phyloP scores from a whole-genome alignment of 345 rosid species.

The Mangifera indica region DNA sequence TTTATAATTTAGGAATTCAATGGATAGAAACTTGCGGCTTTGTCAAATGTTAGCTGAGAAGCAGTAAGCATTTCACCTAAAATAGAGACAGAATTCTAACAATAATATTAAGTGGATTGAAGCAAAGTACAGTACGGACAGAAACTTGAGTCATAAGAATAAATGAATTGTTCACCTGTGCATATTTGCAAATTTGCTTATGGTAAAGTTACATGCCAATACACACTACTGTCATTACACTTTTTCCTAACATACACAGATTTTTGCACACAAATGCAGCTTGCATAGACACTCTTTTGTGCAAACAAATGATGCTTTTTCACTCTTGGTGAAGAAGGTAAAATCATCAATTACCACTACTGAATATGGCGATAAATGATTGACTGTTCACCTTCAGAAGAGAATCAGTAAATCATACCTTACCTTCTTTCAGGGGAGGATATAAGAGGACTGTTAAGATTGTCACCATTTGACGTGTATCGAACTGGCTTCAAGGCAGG shows the following conservation, averaged over 20 bases:
- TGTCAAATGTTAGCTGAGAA: too few relatives aligned
- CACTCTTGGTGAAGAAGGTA: not conserved
- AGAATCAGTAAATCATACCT: conserved; percentile 24
- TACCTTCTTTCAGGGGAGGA: conserved; percentile 42
- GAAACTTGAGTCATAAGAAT: too few relatives aligned
- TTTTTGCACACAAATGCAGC: not conserved
- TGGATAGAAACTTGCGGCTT: too few relatives aligned
- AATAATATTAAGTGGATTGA: too few relatives aligned
- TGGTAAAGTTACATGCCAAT: conserved; percentile 9
- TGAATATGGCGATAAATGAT: conserved; percentile 6
- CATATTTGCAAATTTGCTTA: not conserved
- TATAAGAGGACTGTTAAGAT: conserved; percentile 66
- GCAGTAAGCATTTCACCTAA: too few relatives aligned
- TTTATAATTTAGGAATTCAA: too few relatives aligned
- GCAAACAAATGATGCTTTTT: not conserved
- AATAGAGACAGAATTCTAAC: too few relatives aligned
- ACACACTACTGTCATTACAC: not conserved
- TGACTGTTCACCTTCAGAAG: conserved; percentile 1
- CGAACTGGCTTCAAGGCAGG: conserved; percentile 72
- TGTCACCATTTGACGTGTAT: conserved; percentile 43
- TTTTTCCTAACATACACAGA: not conserved
- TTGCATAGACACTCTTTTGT: not conserved
- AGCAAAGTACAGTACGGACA: not conserved
- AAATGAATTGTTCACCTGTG: not conserved
- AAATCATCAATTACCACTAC: not conserved